Evolutionary conservation across 192 early-diverging fungal genomes (phyloP).

Genomic region (Phlyctochytrium bullatum): DNA sequence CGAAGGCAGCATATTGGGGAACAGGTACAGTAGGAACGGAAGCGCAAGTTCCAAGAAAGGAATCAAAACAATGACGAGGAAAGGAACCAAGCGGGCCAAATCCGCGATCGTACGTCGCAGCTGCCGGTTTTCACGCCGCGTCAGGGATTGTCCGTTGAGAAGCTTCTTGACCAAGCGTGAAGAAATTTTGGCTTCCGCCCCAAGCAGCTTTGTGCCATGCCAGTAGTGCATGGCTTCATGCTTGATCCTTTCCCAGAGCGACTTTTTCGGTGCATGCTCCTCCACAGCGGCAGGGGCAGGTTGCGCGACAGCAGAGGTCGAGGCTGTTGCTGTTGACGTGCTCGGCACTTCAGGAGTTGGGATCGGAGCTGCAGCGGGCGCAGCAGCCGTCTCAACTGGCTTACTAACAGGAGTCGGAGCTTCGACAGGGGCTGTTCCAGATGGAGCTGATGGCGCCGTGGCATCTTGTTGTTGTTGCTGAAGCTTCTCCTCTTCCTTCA

Average conservation of each 20-base stretch:
- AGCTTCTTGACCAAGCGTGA: slow-evolving; percentile 72
- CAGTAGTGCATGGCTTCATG: slow-evolving; percentile 88
- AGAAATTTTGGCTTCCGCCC: slow-evolving; percentile 84
- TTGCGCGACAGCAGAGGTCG: slow-evolving; percentile 4
- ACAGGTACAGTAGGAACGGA: slow-evolving; percentile 86
- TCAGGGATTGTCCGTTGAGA: slow-evolving; percentile 71
- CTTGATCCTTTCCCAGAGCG: slow-evolving; percentile 63
- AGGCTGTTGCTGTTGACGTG: slow-evolving; percentile 4
- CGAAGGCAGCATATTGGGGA: slow-evolving; percentile 95
- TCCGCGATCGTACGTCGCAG: slow-evolving; percentile 84
- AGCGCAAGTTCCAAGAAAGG: slow-evolving; percentile 95
- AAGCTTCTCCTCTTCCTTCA: slow-evolving; percentile 35
- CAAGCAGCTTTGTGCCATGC: slow-evolving; percentile 89
- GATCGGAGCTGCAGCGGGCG: slow-evolving; percentile 10
- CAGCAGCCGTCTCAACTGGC: slow-evolving; percentile 9
- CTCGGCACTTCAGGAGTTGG: too few relatives aligned
- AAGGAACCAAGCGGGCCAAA: slow-evolving; percentile 83
- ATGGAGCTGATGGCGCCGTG: not conserved
- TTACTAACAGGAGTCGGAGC: slow-evolving; percentile 1
- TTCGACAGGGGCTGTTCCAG: not conserved
- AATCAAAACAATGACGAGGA: slow-evolving; percentile 85
- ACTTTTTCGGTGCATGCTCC: slow-evolving; percentile 34
- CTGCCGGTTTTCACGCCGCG: slow-evolving; percentile 84
- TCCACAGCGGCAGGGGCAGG: slow-evolving; percentile 6
- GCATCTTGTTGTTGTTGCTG: not conserved